phyloP scores from a whole-genome alignment of 179 eudicot species.

The Carnegiea gigantea region DNA sequence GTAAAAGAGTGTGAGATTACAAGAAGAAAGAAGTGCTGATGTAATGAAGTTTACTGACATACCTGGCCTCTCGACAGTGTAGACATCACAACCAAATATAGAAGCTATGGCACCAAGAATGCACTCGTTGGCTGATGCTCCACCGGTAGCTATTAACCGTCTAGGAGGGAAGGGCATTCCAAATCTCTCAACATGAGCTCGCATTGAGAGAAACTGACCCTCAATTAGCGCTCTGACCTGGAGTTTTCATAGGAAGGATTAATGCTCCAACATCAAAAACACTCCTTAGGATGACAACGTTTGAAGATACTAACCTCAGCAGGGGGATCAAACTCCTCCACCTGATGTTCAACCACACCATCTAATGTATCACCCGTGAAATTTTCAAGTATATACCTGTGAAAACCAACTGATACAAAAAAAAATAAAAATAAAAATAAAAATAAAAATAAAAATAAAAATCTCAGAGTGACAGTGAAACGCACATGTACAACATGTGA shows the following conservation, averaged over 20 bases:
- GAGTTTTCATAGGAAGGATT: slow-evolving; percentile 7
- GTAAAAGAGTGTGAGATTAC: background rate
- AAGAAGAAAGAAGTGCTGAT: background rate
- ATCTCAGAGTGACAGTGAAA: background rate
- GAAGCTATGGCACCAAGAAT: slow-evolving; percentile 68
- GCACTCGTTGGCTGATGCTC: slow-evolving; percentile 78
- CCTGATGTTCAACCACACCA: slow-evolving; percentile 55
- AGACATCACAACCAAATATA: slow-evolving; percentile 84
- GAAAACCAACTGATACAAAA: slow-evolving; percentile 62
- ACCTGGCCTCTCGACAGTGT: slow-evolving; percentile 85
- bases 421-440: background rate
- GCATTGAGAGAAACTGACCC: slow-evolving; percentile 80
- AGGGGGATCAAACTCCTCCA: slow-evolving; percentile 64
- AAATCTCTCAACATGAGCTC: slow-evolving; percentile 82
- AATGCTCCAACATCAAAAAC: background rate
- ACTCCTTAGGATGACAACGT: background rate
- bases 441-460: background rate
- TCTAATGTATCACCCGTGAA: slow-evolving; percentile 50
- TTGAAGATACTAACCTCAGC: slow-evolving; percentile 53
- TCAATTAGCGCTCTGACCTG: slow-evolving; percentile 85
- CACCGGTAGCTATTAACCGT: slow-evolving; percentile 92
- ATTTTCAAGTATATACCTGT: slow-evolving; percentile 59
- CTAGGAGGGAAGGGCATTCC: slow-evolving; percentile 97
- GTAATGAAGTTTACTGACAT: background rate
- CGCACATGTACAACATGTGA: background rate